These are phyloP conservation scores for Suhomyces xylopsoci DNA, from an alignment of 805 yeast species.

Conservation along the genomic window DNA sequence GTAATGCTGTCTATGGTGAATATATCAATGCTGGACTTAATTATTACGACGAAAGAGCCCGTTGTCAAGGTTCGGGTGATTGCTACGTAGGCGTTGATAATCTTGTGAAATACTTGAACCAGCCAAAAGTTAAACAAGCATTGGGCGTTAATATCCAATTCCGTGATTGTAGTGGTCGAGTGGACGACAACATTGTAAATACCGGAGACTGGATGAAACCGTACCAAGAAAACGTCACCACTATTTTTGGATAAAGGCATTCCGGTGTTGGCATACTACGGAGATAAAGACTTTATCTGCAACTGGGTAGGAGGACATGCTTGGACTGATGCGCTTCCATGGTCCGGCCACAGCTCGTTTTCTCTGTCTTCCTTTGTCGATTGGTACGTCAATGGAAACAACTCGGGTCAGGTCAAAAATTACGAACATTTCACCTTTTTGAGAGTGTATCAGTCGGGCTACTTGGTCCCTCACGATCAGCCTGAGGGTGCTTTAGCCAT, in stretches of 20 bases:
- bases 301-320: conserved; percentile 29
- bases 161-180: conserved; percentile 15
- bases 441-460: conserved; percentile 87
- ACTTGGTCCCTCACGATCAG: conserved; percentile 94
- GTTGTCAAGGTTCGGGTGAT: not conserved
- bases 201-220: not conserved
- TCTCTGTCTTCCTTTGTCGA: conserved; percentile 12
- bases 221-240: conserved; percentile 25
- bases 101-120: conserved; percentile 52
- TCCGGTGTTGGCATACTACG: conserved; percentile 43
- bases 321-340: conserved; percentile 10
- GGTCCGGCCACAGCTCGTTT: conserved; percentile 14
- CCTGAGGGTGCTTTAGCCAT: conserved; percentile 73
- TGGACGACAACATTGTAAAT: conserved; percentile 15
- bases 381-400: conserved; percentile 14
- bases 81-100: conserved; percentile 20
- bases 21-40: too few species aligned
- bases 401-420: conserved; percentile 73
- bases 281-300: conserved; percentile 38
- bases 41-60: not conserved
- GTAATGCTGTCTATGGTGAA: too few species aligned
- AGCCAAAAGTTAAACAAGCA: conserved; percentile 48
- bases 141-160: conserved; percentile 44
- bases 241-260: conserved; percentile 34
- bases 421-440: conserved; percentile 71